Conservation (phyloP, 768 basidiomycete genomes). For the Russula sp. region DNA sequence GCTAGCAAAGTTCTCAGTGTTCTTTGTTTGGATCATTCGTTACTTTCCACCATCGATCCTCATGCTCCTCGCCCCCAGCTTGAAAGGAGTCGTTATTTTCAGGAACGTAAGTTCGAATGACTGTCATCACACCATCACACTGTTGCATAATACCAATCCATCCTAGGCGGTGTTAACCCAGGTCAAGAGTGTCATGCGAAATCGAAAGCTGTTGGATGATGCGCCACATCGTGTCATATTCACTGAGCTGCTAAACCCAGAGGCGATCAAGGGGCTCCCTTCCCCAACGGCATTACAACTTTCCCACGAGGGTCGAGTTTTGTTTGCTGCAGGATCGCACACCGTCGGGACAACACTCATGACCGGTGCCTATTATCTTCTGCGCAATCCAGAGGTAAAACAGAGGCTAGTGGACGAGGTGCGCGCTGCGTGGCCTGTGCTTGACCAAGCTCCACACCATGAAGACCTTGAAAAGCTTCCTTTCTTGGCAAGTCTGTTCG, state of each 20-base stretch:
- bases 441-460: slow-evolving; percentile 9
- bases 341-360: slow-evolving; percentile 22
- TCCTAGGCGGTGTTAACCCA: slow-evolving; percentile 8
- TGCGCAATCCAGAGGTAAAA: slow-evolving; percentile 15
- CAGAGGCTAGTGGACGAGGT: slow-evolving; percentile 15
- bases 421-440: slow-evolving; percentile 10
- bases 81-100: not conserved
- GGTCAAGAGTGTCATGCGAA: slow-evolving; percentile 6
- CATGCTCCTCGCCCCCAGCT: not conserved
- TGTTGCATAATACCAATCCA: not conserved
- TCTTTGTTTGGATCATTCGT: slow-evolving; percentile 11
- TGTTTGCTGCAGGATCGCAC: slow-evolving; percentile 24
- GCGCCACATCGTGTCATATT: slow-evolving; percentile 23
- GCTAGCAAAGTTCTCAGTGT: slow-evolving; percentile 5
- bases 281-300: slow-evolving; percentile 7
- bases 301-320: slow-evolving; percentile 13
- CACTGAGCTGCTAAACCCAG: slow-evolving; percentile 13
- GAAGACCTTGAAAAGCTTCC: slow-evolving; percentile 25
- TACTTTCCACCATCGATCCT: slow-evolving; percentile 10
- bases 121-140: no score
- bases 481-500: slow-evolving; percentile 8
- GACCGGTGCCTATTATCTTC: slow-evolving; percentile 14
- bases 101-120: not conserved
- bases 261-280: slow-evolving; percentile 12
- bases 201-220: slow-evolving; percentile 9